These are phyloP conservation scores for Boletus insuetus DNA, from an alignment of 768 basidiomycete species.

Conservation along the genomic window DNA sequence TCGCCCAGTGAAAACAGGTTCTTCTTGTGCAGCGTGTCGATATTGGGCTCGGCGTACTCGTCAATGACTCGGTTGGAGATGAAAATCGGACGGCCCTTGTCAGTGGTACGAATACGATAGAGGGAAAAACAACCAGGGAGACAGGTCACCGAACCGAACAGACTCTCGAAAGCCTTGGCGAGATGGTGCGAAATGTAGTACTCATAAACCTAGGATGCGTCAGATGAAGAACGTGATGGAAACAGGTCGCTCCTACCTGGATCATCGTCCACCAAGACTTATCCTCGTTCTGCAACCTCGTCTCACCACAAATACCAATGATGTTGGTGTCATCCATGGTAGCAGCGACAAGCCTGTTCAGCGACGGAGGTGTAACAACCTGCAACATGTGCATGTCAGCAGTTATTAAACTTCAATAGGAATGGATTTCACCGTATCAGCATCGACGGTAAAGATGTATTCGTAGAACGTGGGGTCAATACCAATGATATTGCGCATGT, in stretches of 20 bases:
- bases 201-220: conserved; percentile 51
- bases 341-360: conserved; percentile 67
- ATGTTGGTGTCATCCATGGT: conserved; percentile 58
- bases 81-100: conserved; percentile 69
- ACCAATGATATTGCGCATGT: conserved; percentile 72
- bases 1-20: conserved; percentile 67
- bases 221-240: background rate
- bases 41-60: conserved; percentile 62
- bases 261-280: conserved; percentile 79
- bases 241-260: conserved; percentile 39
- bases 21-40: conserved; percentile 73
- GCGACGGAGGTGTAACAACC: conserved; percentile 61
- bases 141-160: conserved; percentile 71
- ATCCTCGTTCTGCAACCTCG: conserved; percentile 64
- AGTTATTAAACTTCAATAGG: background rate
- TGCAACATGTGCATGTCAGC: conserved; percentile 27
- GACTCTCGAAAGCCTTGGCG: conserved; percentile 65
- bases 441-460: conserved; percentile 71
- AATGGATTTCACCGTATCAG: conserved; percentile 52
- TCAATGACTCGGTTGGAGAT: conserved; percentile 70
- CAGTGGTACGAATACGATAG: conserved; percentile 67
- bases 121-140: conserved; percentile 74
- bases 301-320: conserved; percentile 70
- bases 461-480: conserved; percentile 77
- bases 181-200: conserved; percentile 69